Evolutionary conservation across 1,139 yeast species (phyloP).

Genomic region (Blastobotrys illinoisensis): DNA sequence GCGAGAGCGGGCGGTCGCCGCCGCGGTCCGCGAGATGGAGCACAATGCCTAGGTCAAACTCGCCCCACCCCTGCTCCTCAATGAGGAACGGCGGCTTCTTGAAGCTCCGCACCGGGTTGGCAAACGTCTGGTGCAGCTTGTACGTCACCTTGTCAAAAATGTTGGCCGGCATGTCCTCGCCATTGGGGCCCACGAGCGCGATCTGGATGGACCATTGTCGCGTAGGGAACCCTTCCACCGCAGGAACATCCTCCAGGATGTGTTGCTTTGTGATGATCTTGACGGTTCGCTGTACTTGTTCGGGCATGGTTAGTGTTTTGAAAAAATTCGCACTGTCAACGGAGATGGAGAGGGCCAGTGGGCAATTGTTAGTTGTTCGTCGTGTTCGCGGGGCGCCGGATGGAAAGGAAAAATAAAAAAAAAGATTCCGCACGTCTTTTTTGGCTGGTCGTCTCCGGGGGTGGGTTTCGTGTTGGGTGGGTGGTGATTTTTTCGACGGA

Average conservation of each 20-base stretch:
- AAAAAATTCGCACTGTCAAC: background rate
- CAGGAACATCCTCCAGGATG: constrained; percentile 75
- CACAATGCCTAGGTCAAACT: constrained; percentile 80
- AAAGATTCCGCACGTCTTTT: background rate
- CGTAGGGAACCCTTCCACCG: constrained; percentile 90
- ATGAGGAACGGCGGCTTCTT: constrained; percentile 85
- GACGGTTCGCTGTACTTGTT: constrained; percentile 67
- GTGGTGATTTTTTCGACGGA: background rate
- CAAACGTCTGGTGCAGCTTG: constrained; percentile 90
- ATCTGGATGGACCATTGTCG: constrained; percentile 87
- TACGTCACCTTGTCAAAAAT: constrained; percentile 91
- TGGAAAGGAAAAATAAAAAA: background rate
- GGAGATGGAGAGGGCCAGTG: background rate
- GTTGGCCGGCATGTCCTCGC: constrained; percentile 79
- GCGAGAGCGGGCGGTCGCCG: constrained; percentile 81
- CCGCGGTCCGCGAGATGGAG: constrained; percentile 76
- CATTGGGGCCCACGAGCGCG: constrained; percentile 67
- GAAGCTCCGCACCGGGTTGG: constrained; percentile 74
- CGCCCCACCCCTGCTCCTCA: constrained; percentile 98
- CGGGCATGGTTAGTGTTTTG: constrained; percentile 19
- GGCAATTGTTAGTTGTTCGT: background rate
- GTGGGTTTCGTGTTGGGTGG: constrained; percentile 1
- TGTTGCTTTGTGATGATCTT: constrained; percentile 86
- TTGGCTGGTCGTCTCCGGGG: background rate
- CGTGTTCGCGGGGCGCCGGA: background rate